phyloP scores from a whole-genome alignment of 2,329 filamentous ascomycete species.

The Xylariaceae sp. region DNA sequence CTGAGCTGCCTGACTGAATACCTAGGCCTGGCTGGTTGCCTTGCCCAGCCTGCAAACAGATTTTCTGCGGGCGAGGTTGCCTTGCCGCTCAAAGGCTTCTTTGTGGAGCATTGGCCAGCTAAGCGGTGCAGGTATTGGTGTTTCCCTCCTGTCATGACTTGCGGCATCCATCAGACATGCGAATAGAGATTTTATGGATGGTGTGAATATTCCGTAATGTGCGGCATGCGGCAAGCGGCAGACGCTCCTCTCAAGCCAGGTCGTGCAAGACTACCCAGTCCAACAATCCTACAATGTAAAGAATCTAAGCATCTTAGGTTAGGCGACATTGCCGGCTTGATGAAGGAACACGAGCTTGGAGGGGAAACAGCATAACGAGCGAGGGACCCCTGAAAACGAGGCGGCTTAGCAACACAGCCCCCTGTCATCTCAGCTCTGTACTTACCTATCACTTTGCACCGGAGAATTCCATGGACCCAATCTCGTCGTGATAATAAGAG shows the following conservation, averaged over 20 bases:
- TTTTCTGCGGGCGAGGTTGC: constrained; percentile 12
- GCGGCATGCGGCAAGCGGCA: constrained; percentile 11
- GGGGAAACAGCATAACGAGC: background rate
- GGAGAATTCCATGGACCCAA: background rate
- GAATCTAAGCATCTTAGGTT: background rate
- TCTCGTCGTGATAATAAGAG: background rate
- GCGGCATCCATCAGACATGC: background rate
- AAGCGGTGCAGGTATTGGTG: constrained; percentile 1
- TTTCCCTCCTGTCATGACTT: constrained; percentile 3
- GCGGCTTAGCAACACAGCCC: constrained; percentile 10
- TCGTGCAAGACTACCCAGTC: constrained; percentile 4
- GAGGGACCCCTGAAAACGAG: constrained; percentile 4
- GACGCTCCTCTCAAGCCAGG: constrained; percentile 7
- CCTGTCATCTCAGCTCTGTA: constrained; percentile 1
- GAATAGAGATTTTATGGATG: background rate
- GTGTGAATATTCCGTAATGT: background rate
- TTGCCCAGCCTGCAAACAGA: constrained; percentile 2
- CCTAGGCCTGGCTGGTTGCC: constrained; percentile 4
- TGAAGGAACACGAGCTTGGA: background rate
- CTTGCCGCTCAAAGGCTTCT: constrained; percentile 1
- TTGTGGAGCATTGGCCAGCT: background rate
- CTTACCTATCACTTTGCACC: background rate
- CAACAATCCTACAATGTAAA: background rate
- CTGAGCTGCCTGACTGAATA: background rate
- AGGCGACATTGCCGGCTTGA: background rate